phyloP scores from a whole-genome alignment of 2,329 filamentous ascomycete species.

The Phyllosticta citrichinensis region DNA sequence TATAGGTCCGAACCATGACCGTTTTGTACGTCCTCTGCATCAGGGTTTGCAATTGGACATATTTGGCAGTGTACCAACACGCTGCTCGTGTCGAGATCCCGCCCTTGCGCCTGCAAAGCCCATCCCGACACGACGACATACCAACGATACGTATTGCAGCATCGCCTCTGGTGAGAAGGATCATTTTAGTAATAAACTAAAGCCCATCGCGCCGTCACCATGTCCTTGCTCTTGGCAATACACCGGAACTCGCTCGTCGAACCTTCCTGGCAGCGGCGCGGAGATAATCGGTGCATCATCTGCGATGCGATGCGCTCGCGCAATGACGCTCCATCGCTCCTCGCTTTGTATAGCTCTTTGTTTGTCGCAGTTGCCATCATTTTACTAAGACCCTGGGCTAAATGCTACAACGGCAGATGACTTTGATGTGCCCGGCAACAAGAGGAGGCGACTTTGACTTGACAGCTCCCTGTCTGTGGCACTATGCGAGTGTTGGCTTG shows the following conservation, averaged over 20 bases:
- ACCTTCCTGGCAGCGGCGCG: background rate
- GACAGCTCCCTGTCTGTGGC: background rate
- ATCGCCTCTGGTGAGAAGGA: background rate
- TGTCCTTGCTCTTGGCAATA: background rate
- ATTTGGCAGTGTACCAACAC: background rate
- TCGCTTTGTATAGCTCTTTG: too few relatives aligned
- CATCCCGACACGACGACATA: background rate
- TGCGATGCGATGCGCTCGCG: background rate
- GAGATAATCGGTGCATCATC: background rate
- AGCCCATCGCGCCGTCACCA: background rate
- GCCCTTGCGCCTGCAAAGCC: background rate
- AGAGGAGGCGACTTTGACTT: background rate
- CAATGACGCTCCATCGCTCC: background rate
- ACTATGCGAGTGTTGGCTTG: background rate
- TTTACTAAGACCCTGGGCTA: background rate
- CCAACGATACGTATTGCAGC: background rate
- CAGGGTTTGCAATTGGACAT: background rate
- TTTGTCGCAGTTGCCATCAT: background rate
- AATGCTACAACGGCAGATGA: background rate
- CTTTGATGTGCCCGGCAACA: background rate
- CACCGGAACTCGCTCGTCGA: background rate
- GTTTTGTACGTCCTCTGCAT: background rate
- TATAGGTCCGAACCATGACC: background rate
- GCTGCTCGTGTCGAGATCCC: background rate
- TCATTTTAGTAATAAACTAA: background rate